Evolutionary conservation across 1,139 yeast genomes (phyloP), one percentile per base, ranked within the genome.

Genomic region (Kodamaea ohmeri): DNA sequence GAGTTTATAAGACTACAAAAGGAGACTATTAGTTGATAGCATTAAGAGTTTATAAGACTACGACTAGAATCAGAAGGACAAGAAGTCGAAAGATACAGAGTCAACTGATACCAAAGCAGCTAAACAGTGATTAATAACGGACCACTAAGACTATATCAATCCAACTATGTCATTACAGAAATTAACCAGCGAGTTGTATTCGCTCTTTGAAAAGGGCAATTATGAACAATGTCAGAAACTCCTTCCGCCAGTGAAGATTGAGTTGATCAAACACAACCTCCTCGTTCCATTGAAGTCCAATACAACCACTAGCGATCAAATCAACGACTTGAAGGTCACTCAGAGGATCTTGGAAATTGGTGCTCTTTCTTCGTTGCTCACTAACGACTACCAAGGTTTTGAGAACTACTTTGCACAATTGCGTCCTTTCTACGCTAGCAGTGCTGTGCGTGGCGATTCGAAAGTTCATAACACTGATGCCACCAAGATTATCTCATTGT

Each of bases 281-380:
- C 73, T 92, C 45, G 78, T 89, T 30, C 97, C 97, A n/a, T 61
- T 75, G 35, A 47, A 65, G 3, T 41, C 61, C 34, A 63, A 61
- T 40, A 59, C 71, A 20, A 53, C 59, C 41, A 61, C 61, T 47
- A 61, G 51, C 51, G 76, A 65, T 56, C 67, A 60, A 58, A 58
- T 80, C 36, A 77, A 77, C 44, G 97, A 90, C 63, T 71, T 88
- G 46, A 71, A 76, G 46, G 85, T 89, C 34, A 80, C 95, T 8
- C 81, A 94, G 52, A 77, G 84, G 37, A 83, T 90, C 37, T 68
- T 92, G 38, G 97, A 90, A 60, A 80, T 89, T 45, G 97, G 96
- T 11, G 94, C 95, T 0, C 68, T 90, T 44, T 74, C 86, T 12
- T 75, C 89, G 35, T 78, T 92, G 46, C 80, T 83, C 49, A 61